Conservation (phyloP, 1,139 yeast genomes). For the Magnusiomyces suaveolens region DNA sequence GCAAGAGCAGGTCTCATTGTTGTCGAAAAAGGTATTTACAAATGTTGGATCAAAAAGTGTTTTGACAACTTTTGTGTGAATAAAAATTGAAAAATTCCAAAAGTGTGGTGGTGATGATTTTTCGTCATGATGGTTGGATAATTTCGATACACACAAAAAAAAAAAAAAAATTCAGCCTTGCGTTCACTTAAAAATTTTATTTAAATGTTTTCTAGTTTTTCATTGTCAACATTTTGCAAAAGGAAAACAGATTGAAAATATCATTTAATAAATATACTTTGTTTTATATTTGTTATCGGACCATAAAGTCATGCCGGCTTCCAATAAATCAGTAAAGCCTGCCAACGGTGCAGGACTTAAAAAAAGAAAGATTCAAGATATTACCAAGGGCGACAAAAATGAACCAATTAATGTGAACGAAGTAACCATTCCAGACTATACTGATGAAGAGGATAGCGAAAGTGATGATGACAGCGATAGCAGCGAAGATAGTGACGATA, state of each 20-base stretch:
- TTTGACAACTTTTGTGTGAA: no score
- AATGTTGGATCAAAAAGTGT: neutral
- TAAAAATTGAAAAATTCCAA: no score
- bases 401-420: neutral
- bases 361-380: neutral
- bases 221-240: no score
- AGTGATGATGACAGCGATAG: conserved; percentile 5
- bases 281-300: no score
- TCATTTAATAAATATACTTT: no score
- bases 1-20: conserved; percentile 51
- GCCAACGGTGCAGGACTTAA: neutral
- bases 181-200: neutral
- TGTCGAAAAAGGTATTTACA: neutral
- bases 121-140: neutral
- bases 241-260: no score
- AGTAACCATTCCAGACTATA: conserved; percentile 4
- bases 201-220: no score
- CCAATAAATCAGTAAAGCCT: neutral
- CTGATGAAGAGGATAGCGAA: conserved; percentile 15
- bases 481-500: conserved; percentile 34
- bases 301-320: neutral
- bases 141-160: neutral
- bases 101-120: neutral
- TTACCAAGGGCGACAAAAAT: neutral
- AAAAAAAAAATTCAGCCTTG: conserved; percentile 2